Evolutionary conservation across 2,329 filamentous ascomycete species (phyloP).

Genomic region (Paecilomyces sp.): DNA sequence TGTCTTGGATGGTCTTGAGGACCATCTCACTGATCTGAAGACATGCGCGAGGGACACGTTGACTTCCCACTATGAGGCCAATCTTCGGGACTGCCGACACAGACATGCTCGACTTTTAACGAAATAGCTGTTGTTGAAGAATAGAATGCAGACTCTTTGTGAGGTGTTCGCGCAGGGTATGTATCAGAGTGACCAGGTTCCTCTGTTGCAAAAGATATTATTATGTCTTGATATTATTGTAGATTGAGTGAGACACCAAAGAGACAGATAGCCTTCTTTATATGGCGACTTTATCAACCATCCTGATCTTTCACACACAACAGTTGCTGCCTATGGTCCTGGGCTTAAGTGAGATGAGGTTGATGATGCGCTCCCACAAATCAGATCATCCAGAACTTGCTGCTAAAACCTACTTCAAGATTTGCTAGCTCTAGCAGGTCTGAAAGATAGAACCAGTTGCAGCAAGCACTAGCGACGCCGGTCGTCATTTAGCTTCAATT

Average conservation of each 20-base stretch:
- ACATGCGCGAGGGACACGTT: conserved; percentile 23
- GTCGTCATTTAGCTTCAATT: not conserved
- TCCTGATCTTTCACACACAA: not conserved
- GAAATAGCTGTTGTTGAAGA: not conserved
- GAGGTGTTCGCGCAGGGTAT: not conserved
- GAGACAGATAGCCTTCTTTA: not conserved
- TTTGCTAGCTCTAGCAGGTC: not conserved
- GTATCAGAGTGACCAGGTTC: not conserved
- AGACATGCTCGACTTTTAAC: not conserved
- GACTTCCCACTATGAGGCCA: conserved; percentile 23
- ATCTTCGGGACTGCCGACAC: not conserved
- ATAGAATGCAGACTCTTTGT: not conserved
- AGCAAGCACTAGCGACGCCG: not conserved
- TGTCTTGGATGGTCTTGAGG: conserved; percentile 8
- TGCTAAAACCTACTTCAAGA: not conserved
- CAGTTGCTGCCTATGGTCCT: not conserved
- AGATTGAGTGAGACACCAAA: not conserved
- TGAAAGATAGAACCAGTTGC: not conserved
- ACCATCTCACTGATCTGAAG: conserved; percentile 22
- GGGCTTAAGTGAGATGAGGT: not conserved
- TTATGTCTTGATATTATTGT: not conserved
- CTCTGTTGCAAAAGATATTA: not conserved
- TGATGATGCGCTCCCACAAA: not conserved
- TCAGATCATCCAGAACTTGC: not conserved
- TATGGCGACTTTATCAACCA: not conserved